Conservation (phyloP, 106 monocot genomes). For the Phalaenopsis equestris region DNA sequence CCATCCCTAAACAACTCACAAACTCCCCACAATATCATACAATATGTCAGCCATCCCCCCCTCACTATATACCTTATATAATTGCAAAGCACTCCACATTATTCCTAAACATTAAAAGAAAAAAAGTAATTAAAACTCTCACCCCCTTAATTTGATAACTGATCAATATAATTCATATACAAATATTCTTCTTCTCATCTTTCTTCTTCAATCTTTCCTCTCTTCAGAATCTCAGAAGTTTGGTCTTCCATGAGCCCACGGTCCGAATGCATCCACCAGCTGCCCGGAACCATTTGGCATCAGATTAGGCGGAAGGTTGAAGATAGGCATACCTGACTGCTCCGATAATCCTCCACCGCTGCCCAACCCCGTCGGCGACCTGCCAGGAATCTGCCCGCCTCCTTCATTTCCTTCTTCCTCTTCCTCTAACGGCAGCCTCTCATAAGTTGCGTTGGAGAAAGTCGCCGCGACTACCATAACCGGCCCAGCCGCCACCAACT, state of each 20-base stretch:
- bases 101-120: background rate
- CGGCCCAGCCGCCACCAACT: slow-evolving; percentile 14
- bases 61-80: background rate
- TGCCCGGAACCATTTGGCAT: slow-evolving; percentile 10
- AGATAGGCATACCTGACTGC: slow-evolving; percentile 11
- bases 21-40: background rate
- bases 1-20: background rate
- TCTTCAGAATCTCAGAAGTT: background rate
- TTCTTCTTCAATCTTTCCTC: background rate
- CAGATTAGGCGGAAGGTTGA: slow-evolving; percentile 16
- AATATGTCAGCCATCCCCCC: background rate
- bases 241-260: slow-evolving; percentile 8
- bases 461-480: slow-evolving; percentile 22
- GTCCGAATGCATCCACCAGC: slow-evolving; percentile 5
- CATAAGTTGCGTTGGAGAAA: slow-evolving; percentile 18
- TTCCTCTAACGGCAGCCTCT: slow-evolving; percentile 21
- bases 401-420: slow-evolving; percentile 6
- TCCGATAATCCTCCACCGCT: slow-evolving; percentile 5
- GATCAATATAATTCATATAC: slow-evolving; percentile 2
- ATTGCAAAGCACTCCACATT: background rate
- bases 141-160: background rate
- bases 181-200: background rate
- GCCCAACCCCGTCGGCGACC: background rate
- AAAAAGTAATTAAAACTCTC: background rate
- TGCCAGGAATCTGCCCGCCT: background rate